Evolutionary conservation across 306 rosid genomes (phyloP).

Genomic region (Cucumis hystrix): DNA sequence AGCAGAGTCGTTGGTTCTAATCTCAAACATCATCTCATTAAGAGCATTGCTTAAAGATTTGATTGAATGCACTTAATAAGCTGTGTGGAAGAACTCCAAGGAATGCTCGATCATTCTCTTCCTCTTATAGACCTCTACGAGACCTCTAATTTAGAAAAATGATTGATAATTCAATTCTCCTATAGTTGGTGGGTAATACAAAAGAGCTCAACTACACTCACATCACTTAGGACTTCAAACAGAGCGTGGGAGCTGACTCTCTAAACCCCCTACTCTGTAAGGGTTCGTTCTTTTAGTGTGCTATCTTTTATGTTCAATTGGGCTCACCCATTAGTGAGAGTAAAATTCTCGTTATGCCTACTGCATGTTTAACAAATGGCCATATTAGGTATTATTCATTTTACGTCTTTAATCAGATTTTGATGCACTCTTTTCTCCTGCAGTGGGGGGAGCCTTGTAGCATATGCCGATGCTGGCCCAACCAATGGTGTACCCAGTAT

Average conservation of each 20-base stretch:
- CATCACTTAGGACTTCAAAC: neutral
- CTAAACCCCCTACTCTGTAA: neutral
- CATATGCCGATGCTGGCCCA: conserved; percentile 44
- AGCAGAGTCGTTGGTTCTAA: neutral
- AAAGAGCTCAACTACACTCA: neutral
- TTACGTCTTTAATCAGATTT: neutral
- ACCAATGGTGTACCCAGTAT: conserved; percentile 2
- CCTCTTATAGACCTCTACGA: neutral
- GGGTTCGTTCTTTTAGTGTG: neutral
- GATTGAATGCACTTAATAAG: neutral
- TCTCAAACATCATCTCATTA: neutral
- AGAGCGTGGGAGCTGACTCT: neutral
- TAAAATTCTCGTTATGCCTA: neutral
- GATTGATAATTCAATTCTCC: neutral
- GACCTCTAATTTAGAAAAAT: too few relatives aligned
- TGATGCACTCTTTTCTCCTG: conserved; percentile 10
- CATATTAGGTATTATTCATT: neutral
- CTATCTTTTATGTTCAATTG: neutral
- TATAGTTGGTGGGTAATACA: neutral
- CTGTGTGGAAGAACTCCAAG: neutral
- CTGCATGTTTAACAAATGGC: neutral
- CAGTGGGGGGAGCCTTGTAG: conserved; percentile 78
- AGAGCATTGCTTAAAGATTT: neutral
- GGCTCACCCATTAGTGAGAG: neutral
- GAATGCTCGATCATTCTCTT: neutral